Base-by-base conservation (phyloP, 768 basidiomycete species). In the Russula sp. region DNA sequence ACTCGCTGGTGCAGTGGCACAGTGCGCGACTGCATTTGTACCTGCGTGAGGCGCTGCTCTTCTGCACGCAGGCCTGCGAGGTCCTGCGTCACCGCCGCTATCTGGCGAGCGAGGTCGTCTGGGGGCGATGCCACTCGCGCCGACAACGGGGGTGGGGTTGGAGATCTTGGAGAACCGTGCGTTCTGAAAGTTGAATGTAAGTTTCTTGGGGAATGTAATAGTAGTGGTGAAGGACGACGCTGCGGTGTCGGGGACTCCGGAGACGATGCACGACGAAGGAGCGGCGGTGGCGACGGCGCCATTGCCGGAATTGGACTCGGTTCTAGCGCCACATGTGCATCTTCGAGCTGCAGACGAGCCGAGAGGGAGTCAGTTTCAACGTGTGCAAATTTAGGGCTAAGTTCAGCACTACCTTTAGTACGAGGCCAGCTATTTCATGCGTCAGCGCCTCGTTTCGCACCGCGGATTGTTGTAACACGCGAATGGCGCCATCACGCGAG, bases 401-500 rank as follows among this genome's bases (percentile, higher is more conserved):
- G 47, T 10, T 27, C 20, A 9, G 32, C 40, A 8, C 40, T 55
- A 67, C 67, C 65, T 59, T 62, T n/a, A 55, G 44, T 3, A 64
- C 49, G 34, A 68, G 57, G 20, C 22, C 59, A 2, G 56, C 59
- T 35, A 66, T 27, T 45, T 68, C 67, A 3, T 55, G 22, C n/a
- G 37, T 67, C 55, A 68, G 34, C 16, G 55, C 57, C 20, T 59
- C 45, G 35, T 66, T 68, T 40, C 62, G 57, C 34, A 59, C 57
- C 7, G 62, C 57, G 2, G 67, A 68, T 34, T 63, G 66, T 10
- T 55, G 58, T 18, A 68, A 40, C 4, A 67, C 58, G 7, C 66
- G 61, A 49, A 68, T 63, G 3, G 67, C 67, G n/a, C 66, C 56
- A n/a, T 66, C 62, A 31, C 61, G 57, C 27, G 67, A 63, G 13